Evolutionary conservation across 345 rosid genomes (phyloP), one percentile per base, ranked within the genome.

Genomic region (Citrus maxima): DNA sequence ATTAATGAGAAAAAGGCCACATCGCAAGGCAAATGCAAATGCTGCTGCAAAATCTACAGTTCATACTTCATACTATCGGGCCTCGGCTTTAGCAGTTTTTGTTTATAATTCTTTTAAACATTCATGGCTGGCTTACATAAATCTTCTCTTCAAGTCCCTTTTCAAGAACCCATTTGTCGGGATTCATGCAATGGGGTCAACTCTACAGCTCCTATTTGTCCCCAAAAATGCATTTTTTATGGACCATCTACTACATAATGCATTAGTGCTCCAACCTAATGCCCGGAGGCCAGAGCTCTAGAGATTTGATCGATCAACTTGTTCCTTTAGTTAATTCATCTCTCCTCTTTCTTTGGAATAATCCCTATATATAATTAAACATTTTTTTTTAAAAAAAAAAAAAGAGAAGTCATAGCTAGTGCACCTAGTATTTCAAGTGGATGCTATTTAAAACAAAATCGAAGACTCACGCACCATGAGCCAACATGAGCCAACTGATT

Each of bases 271-370:
- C 27, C 64, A 12, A 55, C 10, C 2, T 55, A 18, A 30, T 28
- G 24, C 25, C 75, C 58, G 21, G 24, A 65, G 60, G 24, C 51
- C 18, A 46, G 18, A 12, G 18, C 51, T 3, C 51, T 46, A 13
- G 51, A 13, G 18, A 46, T 13, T 13, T 46, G 51, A 46, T 46
- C 1, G 5, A 46, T 46, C 51, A 46, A 46, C 16, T 46, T 46
- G 16, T 46, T 12, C 18, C 16, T 6, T 58, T 14, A 56, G 24
- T 67, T 56, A 24, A 28, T 54, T 3, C n/a, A 56, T 40, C 30
- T 67, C 56, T 60, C 68, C 56, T 70, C 42, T 69, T 46, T 60
- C 28, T 24, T 69, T 70, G 75, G 74, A 77, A 77, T 34, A 34
- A 76, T 67, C 30, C 65, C 16, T 13, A 13, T 13, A 46, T 46